Evolutionary conservation across 768 basidiomycete genomes (phyloP).

Genomic region (Leucosporidium scottii): DNA sequence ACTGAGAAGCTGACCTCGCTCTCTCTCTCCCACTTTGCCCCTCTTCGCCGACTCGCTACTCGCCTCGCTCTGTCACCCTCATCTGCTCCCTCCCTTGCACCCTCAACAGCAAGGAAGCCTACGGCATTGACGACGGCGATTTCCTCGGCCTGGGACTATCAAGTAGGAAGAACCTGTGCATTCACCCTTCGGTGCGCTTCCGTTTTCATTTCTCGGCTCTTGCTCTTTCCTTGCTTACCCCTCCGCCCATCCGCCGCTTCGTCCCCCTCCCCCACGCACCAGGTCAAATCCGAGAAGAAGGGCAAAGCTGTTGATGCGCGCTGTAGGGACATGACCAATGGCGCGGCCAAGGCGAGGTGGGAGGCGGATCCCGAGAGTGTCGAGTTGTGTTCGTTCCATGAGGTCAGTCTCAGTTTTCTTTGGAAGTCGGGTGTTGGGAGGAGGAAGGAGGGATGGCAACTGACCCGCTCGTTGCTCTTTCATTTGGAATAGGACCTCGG

Average conservation of each 20-base stretch:
- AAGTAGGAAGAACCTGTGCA: slow-evolving; percentile 90
- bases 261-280: background rate
- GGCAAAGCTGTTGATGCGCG: slow-evolving; percentile 94
- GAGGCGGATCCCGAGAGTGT: slow-evolving; percentile 80
- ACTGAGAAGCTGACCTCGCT: too few species aligned
- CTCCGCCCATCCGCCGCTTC: background rate
- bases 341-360: slow-evolving; percentile 73
- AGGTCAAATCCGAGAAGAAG: slow-evolving; percentile 98
- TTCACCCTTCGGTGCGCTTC: slow-evolving; percentile 75
- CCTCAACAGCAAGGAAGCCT: slow-evolving; percentile 49
- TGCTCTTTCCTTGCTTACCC: background rate
- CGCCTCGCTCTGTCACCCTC: too few species aligned
- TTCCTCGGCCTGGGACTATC: slow-evolving; percentile 89
- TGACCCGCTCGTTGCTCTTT: too few species aligned
- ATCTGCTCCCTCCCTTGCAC: too few species aligned
- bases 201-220: too few species aligned
- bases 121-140: slow-evolving; percentile 59
- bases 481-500: slow-evolving; percentile 60
- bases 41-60: too few species aligned
- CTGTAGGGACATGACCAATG: slow-evolving; percentile 88
- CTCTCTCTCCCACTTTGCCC: too few species aligned
- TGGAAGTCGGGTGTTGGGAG: too few species aligned
- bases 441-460: too few species aligned
- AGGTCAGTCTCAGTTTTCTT: slow-evolving; percentile 58
- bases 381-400: slow-evolving; percentile 89